Evolutionary conservation across 129 eudicot species (phyloP).

Genomic region (Artemisia argyi): DNA sequence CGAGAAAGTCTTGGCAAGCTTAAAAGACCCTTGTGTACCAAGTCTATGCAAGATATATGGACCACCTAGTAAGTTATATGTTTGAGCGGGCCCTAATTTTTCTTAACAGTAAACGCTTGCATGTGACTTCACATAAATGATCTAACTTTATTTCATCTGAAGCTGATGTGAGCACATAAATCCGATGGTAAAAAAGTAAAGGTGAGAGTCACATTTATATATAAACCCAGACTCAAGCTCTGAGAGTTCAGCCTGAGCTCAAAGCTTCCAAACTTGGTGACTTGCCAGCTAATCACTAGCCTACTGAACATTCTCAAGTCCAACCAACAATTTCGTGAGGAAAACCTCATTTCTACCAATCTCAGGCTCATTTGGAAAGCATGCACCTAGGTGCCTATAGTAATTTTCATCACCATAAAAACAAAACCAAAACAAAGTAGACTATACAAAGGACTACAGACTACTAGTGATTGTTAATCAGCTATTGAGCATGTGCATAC

Average conservation of each 20-base stretch:
- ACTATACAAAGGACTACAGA: neutral
- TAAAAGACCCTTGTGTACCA: neutral
- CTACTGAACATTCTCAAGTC: no score
- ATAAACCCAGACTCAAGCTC: neutral
- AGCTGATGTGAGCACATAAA: neutral
- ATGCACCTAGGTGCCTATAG: slow-evolving; percentile 3
- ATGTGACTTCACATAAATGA: neutral
- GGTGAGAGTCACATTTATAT: neutral
- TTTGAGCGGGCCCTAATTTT: neutral
- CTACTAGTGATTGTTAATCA: neutral
- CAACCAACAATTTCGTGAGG: no score
- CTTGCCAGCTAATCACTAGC: no score
- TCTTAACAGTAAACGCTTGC: neutral
- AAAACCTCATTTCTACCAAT: slow-evolving; percentile 1
- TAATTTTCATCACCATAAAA: neutral
- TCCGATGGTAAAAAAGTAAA: neutral
- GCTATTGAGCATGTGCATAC: neutral
- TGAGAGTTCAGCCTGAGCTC: no score
- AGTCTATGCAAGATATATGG: neutral
- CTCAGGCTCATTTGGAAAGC: slow-evolving; percentile 5
- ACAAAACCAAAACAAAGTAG: neutral
- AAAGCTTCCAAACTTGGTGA: no score
- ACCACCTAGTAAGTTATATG: neutral
- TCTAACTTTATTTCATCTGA: neutral
- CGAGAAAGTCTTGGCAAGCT: slow-evolving; percentile 2